A percentile compares a stretch with the other conserved stretches of the same genome.
Evolutionary conservation across 2,329 filamentous ascomycete genomes (phyloP).

Genomic region (Fusarium sp.): DNA sequence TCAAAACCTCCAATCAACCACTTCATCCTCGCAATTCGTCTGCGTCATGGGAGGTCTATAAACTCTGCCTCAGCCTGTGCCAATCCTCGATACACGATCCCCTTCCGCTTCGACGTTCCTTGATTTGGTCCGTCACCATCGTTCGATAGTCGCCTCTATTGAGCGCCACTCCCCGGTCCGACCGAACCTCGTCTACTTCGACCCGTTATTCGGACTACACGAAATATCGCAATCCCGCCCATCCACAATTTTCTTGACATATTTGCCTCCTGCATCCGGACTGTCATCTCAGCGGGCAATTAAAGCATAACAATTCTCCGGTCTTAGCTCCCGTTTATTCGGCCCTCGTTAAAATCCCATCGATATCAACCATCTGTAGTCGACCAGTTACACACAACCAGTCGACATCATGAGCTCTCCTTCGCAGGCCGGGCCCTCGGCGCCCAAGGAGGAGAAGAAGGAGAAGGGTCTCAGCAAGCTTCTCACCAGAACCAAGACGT

Average conservation of each 20-base stretch:
- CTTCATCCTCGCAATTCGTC: slow-evolving; percentile 25
- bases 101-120: slow-evolving; percentile 15
- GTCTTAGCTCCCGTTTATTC: neutral
- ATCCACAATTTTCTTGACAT: neutral
- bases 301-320: neutral
- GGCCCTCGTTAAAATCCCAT: neutral
- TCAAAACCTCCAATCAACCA: slow-evolving; percentile 10
- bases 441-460: slow-evolving; percentile 51
- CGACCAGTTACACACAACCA: slow-evolving; percentile 4
- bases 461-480: slow-evolving; percentile 63
- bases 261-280: slow-evolving; percentile 18
- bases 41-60: slow-evolving; percentile 32
- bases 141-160: slow-evolving; percentile 13
- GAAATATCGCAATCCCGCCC: slow-evolving; percentile 5
- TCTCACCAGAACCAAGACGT: slow-evolving; percentile 62
- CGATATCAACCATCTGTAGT: neutral
- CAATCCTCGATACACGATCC: slow-evolving; percentile 9
- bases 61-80: slow-evolving; percentile 13
- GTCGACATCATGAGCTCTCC: slow-evolving; percentile 56
- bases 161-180: slow-evolving; percentile 27
- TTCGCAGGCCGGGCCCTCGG: slow-evolving; percentile 52
- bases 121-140: slow-evolving; percentile 21
- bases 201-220: slow-evolving; percentile 7
- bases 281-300: neutral
- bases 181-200: slow-evolving; percentile 9